Base-by-base conservation (phyloP, 2,329 filamentous ascomycete species). In the Epichloe sibirici region DNA sequence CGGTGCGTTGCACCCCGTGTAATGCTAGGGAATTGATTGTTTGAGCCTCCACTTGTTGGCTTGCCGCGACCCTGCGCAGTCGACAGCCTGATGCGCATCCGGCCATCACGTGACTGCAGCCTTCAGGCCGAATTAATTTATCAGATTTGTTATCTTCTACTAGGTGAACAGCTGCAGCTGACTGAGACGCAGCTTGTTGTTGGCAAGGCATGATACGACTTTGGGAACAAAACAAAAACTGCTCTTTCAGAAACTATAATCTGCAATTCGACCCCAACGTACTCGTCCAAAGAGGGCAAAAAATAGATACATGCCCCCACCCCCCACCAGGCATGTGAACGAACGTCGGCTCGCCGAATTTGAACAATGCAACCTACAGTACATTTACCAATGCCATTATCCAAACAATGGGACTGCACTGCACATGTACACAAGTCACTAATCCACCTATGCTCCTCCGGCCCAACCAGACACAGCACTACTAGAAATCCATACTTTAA, bases 1-100 rank as follows among this genome's bases (percentile, higher is more conserved):
- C 53, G 45, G 45, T 28, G 52, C 45, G 45, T 51, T 46, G 45
- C 52, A 42, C 31, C 39, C 23, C 39, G 52, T 49, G 38, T 54
- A 45, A 54, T 54, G 44, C 49, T 37, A 50, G 43, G 37, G 31
- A 25, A 55, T 49, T 49, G 40, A 43, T 49, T 12, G 23, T 48
- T 50, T 9, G 49, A 51, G 44, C 49, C 52, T 52, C 45, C 42
- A 38, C 45, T 28, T 48, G 17, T 28, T 48, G 17, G n/a, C 45
- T 46, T 46, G 40, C 42, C 48, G 21, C 44, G 34, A 47, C 48
- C 12, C 12, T 38, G 44, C 44, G 43, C 21, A 25, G 46, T 28
- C 35, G 50, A 45, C 40, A 39, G 42, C 5, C 25, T 21, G 31
- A 49, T 31, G 46, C 46, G 42, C 48, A 50, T 40, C 12, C 12